These are phyloP conservation scores for Aspergillus felis DNA, from an alignment of 2,329 filamentous ascomycete species.

Conservation along the genomic window DNA sequence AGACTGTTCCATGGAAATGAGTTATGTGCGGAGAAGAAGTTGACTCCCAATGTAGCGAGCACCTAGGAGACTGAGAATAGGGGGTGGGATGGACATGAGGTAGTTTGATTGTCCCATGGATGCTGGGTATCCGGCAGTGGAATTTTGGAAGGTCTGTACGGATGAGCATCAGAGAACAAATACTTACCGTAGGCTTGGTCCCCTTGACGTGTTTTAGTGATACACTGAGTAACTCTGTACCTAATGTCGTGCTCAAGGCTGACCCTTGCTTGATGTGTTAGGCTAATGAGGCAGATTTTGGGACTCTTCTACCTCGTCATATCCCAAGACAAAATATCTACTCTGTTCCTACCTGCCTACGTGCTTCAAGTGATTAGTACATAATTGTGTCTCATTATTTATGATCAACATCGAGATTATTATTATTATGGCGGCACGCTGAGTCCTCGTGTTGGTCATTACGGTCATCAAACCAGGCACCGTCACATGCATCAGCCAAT, in stretches of 20 bases:
- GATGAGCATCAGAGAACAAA: neutral
- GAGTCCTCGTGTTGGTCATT: conserved; percentile 8
- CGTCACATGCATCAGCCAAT: conserved; percentile 9
- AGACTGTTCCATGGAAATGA: neutral
- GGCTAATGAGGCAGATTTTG: neutral
- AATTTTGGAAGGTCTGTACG: too few species aligned
- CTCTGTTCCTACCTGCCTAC: neutral
- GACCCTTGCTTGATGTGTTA: neutral
- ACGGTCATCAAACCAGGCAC: conserved; percentile 25
- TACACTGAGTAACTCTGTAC: too few species aligned
- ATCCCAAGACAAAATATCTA: neutral
- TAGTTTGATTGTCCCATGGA: too few species aligned
- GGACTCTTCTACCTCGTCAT: neutral
- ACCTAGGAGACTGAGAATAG: neutral
- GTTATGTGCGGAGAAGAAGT: too few species aligned
- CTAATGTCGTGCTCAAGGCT: neutral
- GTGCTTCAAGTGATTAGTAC: neutral
- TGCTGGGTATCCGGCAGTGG: too few species aligned
- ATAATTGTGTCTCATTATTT: too few species aligned
- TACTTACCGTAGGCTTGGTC: neutral
- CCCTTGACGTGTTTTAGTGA: neutral
- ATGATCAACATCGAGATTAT: too few species aligned
- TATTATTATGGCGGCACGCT: neutral
- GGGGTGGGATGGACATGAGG: neutral
- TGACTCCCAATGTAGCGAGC: too few species aligned